Base-by-base conservation (phyloP, 495 filamentous ascomycete genomes). In the Bacidia gigantensis region DNA sequence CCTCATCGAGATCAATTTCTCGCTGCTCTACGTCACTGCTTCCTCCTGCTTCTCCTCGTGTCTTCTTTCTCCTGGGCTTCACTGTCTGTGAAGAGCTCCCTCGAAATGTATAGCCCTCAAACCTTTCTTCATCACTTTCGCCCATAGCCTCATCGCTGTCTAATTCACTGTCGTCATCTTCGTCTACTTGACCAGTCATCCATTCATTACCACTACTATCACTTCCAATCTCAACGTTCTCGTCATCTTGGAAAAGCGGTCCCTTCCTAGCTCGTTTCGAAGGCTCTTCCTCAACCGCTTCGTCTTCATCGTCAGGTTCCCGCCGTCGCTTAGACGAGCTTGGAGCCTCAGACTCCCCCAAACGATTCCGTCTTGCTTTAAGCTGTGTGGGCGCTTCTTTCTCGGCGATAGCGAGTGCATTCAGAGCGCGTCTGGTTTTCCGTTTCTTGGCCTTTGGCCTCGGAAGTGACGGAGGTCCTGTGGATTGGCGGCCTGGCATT, bases 81-180 rank as follows among this genome's bases (percentile, higher is more conserved):
- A 14, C 2, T 11, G 21, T 77, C 56, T 69, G 81, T 43, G 67
- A 74, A 51, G 67, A 79, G 57, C 78, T 85, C 40, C 82, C 84
- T 2, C 79, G 69, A 59, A 94, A 94, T 2, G 76, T 70, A 65
- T 77, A 90, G 7, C 78, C 81, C 39, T 84, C 82, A 58, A 92
- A 92, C 55, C 72, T 70, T 60, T 94, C 87, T 64, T 89, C 81
- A 59, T 94, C 87, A 57, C 86, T 89, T 53, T 82, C 82, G 9
- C 89, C 90, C 72, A 96, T 84, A 26, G 90, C 90, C 62, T 95
- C 90, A 53, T 96, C 90, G 56, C 83, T 88, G 63, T 97, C 88
- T 46, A 97, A 69, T 54, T 93, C 88, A 25, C 78, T 83, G 54
- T 90, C 87, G 49, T 92, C 78, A 52, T 87, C 83, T 52, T 73